Evolutionary conservation across 1,284 basidiomycete species (phyloP).

Genomic region (Pyrrhoderma lamaoense): DNA sequence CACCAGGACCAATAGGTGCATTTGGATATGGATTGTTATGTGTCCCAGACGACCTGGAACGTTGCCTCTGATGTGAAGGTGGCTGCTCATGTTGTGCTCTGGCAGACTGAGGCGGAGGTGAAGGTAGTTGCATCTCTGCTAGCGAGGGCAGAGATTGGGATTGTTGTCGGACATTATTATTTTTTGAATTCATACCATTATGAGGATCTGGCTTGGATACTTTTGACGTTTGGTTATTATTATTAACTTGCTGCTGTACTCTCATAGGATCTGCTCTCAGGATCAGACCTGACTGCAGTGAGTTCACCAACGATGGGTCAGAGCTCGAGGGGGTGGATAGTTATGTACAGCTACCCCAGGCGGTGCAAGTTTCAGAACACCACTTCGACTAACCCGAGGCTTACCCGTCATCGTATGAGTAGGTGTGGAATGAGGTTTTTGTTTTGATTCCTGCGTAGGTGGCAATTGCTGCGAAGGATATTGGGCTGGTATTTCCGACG

Average conservation of each 20-base stretch:
- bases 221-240: no score
- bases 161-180: no score
- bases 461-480: not conserved
- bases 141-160: no score
- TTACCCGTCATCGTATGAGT: constrained; percentile 5
- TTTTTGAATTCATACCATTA: no score
- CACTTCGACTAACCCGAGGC: constrained; percentile 7
- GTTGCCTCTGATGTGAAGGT: constrained; percentile 1
- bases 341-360: constrained; percentile 17
- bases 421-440: not conserved
- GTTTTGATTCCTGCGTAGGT: not conserved
- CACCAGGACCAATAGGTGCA: constrained; percentile 10
- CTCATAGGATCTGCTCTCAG: not conserved
- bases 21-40: constrained; percentile 13
- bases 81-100: not conserved
- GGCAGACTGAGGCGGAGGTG: no score
- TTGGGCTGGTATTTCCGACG: not conserved
- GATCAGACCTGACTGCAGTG: constrained; percentile 4
- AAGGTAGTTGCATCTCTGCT: no score
- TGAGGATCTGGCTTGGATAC: no score
- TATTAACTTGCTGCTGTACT: no score
- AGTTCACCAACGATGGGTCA: not conserved
- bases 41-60: not conserved
- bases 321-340: constrained; percentile 10
- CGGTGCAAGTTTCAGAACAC: constrained; percentile 17